phyloP scores from a whole-genome alignment of 495 filamentous ascomycete species.

The Neurospora tetrasperma region DNA sequence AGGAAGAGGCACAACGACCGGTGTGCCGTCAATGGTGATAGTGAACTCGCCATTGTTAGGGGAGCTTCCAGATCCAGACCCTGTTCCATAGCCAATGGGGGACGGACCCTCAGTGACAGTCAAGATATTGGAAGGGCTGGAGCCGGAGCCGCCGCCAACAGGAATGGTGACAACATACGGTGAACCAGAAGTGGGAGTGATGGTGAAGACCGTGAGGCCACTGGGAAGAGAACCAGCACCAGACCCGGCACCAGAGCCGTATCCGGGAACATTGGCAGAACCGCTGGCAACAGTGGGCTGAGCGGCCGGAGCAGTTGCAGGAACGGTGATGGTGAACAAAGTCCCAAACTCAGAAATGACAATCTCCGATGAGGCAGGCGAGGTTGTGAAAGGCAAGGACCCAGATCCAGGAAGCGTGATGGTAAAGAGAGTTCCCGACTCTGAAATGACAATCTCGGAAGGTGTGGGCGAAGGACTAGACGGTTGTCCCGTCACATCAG shows the following conservation, averaged over 20 bases:
- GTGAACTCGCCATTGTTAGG: background rate
- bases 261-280: background rate
- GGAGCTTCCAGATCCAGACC: background rate
- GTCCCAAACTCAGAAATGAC: background rate
- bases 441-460: background rate
- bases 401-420: background rate
- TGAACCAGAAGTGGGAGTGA: constrained; percentile 9
- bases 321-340: background rate
- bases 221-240: background rate
- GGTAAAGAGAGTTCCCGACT: background rate
- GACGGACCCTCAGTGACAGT: background rate
- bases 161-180: constrained; percentile 8
- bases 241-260: background rate
- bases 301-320: background rate
- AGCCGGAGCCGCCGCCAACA: background rate
- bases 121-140: background rate
- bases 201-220: constrained; percentile 4
- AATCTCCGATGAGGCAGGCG: background rate
- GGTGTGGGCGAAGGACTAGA: background rate
- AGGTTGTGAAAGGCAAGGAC: background rate
- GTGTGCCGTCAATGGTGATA: background rate
- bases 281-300: background rate
- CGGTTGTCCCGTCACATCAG: background rate
- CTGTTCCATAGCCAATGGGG: background rate
- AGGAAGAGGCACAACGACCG: background rate